Evolutionary conservation across 2,329 filamentous ascomycete species (phyloP).

Genomic region (Cladophialophora yegresii): DNA sequence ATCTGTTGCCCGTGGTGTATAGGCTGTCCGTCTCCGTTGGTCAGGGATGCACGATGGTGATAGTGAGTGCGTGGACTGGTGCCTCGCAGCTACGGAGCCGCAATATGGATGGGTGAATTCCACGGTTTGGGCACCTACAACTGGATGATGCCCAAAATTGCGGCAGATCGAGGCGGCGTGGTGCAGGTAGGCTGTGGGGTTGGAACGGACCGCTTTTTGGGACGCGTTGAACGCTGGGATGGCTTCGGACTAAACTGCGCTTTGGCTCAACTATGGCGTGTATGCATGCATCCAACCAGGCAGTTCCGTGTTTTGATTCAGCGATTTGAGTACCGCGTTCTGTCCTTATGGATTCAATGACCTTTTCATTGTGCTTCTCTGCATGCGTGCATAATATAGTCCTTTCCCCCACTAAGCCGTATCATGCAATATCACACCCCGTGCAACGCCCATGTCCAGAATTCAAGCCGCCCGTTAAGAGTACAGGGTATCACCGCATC

Average conservation of each 20-base stretch:
- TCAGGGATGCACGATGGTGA: neutral
- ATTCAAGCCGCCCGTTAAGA: slow-evolving; percentile 16
- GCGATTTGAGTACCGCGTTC: neutral
- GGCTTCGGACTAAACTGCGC: neutral
- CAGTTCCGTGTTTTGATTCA: neutral
- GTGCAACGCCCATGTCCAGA: slow-evolving; percentile 7
- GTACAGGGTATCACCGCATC: slow-evolving; percentile 28
- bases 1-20: neutral
- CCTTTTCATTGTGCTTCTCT: neutral
- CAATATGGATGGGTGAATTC: neutral
- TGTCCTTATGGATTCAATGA: neutral
- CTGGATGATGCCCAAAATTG: neutral
- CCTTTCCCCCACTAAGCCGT: neutral
- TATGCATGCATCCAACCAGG: neutral
- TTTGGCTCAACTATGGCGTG: neutral
- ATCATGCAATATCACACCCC: neutral
- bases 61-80: neutral
- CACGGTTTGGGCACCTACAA: neutral
- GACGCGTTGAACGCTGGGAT: neutral
- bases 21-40: neutral
- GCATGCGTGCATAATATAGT: neutral
- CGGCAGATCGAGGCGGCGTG: neutral
- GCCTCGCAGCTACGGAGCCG: neutral
- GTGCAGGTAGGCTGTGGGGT: neutral
- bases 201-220: neutral